Evolutionary conservation across 2,329 filamentous ascomycete species (phyloP).

Genomic region (Monosporascus sp.): DNA sequence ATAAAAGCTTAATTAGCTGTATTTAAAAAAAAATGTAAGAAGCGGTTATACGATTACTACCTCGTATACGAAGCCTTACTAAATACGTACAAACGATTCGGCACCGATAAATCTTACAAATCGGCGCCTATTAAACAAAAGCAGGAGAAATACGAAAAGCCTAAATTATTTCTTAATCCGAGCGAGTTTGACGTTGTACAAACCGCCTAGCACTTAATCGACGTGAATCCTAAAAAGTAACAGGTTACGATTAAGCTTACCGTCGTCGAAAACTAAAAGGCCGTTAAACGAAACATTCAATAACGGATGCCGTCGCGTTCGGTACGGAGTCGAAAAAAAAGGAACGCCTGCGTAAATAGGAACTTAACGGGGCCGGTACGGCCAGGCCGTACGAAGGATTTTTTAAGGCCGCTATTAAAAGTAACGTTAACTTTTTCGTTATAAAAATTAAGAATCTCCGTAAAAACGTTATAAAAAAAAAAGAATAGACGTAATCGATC

Average conservation of each 20-base stretch:
- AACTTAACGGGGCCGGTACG: constrained; percentile 25
- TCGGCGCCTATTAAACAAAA: no score
- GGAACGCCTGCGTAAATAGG: constrained; percentile 35
- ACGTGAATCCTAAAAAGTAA: constrained; percentile 42
- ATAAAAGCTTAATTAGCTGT: no score
- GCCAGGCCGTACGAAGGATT: constrained; percentile 45
- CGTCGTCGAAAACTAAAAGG: constrained; percentile 13
- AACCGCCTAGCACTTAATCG: constrained; percentile 45
- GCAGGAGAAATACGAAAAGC: no score
- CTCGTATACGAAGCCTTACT: no score
- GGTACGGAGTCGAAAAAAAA: no score
- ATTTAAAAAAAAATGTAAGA: no score
- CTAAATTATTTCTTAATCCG: constrained; percentile 45
- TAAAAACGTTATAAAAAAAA: constrained; percentile 41
- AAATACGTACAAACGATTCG: no score
- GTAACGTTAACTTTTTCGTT: constrained; percentile 41
- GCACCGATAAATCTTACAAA: no score
- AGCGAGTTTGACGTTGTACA: constrained; percentile 45
- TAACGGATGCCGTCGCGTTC: no score
- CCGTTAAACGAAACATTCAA: no score
- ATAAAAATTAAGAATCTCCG: constrained; percentile 50
- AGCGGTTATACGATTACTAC: no score
- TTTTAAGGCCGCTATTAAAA: constrained; percentile 45
- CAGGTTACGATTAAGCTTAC: no score
- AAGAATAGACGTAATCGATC: constrained; percentile 48